A percentile compares a stretch with the other conserved stretches of the same genome.
phyloP scores from a whole-genome alignment of 2,329 filamentous ascomycete genomes.

The Calonectria naviculata region DNA sequence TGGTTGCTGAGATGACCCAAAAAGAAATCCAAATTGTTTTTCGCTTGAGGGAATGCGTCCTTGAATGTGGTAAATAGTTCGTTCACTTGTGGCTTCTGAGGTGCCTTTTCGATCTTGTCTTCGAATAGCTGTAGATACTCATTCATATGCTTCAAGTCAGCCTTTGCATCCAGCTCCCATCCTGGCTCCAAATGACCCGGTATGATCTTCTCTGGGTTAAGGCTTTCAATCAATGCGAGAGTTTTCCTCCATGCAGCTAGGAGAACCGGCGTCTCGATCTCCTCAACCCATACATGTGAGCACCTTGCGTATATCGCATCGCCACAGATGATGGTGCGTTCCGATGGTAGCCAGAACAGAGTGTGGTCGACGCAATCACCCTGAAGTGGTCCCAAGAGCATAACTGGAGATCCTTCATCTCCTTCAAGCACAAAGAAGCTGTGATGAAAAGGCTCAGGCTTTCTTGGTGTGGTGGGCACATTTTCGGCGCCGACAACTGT shows the following conservation, averaged over 20 bases:
- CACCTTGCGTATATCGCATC: background rate
- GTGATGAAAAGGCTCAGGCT: background rate
- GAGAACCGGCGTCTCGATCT: background rate
- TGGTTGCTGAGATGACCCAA: background rate
- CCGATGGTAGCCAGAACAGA: background rate
- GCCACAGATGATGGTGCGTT: background rate
- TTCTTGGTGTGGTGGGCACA: background rate
- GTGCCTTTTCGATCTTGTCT: background rate
- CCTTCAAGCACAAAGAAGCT: background rate
- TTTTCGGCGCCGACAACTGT: background rate
- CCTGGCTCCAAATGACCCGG: background rate
- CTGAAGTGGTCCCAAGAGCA: background rate
- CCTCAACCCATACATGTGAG: background rate
- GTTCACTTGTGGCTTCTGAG: background rate
- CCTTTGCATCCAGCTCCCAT: background rate
- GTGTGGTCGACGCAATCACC: background rate
- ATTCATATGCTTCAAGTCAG: background rate
- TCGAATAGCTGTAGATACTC: background rate
- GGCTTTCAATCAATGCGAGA: background rate
- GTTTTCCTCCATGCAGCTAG: background rate
- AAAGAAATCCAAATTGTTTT: background rate
- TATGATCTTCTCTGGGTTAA: background rate
- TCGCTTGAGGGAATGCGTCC: background rate
- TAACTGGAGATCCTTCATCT: background rate
- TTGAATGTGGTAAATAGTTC: background rate